Evolutionary conservation across 176 grass and related monocot genomes (phyloP), one percentile per base, ranked within the genome.

Genomic region (Dendrocalamus sinicus): DNA sequence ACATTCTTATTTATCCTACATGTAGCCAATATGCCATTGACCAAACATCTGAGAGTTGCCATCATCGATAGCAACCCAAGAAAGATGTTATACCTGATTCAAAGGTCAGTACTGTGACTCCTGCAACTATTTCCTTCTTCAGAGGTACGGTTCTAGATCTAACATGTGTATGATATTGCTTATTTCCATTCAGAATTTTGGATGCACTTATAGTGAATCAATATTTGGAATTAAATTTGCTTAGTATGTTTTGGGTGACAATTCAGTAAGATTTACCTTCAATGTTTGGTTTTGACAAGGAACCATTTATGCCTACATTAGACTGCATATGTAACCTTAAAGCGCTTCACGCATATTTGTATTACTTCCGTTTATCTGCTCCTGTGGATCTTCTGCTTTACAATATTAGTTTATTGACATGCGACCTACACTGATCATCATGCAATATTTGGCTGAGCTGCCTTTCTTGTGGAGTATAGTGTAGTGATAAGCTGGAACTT

Each of bases 41-140:
- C 93, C 30, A 99, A 94, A 44, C 88, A 99, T 79, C 87, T 96
- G 64, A 94, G 76, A 71, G 76, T 96, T 15, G 88, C 78, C 20
- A 90, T 99, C 46, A 79, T 99, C 15, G 92, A 99, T 88, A 90
- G 88, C 81, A 99, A 83, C 76, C 93, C 96, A 80, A 84, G 66
- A 94, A 89, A 89, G 91, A 85, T 82, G 73, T 57, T 65, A 77
- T 84, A 67, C 96, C 93, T 19, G 91, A 92, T 83, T 92, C 93
- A 41, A 98, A 93, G 84, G 96, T 98, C 75, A 98, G 96, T 84
- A 95, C 93, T 57, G 65, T 98, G 69, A 95, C 96, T 55, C 96
- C 93, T 52, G 93, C 90, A 77, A 98, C 93, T 72, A 98, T 98
- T 65, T 89, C 91, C 57, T 93, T 95, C 78, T 92, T 98, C 54